Conservation (phyloP, 345 rosid species). For the Syzygium oleosum region DNA sequence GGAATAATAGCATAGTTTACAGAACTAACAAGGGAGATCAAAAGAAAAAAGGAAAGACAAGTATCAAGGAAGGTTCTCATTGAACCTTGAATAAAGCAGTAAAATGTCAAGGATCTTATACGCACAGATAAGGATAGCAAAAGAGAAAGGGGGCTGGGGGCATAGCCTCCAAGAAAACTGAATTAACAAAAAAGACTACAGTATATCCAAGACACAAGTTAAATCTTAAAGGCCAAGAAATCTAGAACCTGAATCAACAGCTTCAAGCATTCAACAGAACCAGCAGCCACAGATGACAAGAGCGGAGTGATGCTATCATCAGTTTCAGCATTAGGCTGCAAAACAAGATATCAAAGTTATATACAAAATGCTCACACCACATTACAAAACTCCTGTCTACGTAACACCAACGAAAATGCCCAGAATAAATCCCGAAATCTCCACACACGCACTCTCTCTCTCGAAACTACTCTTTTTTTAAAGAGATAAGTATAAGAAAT, state of each 20-base stretch:
- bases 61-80: background rate
- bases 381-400: background rate
- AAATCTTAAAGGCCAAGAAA: slow-evolving; percentile 3
- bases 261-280: slow-evolving; percentile 68
- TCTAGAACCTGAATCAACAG: slow-evolving; percentile 59
- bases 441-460: background rate
- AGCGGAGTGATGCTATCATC: slow-evolving; percentile 81
- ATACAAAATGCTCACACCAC: background rate
- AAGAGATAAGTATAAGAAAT: background rate
- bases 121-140: background rate
- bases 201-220: background rate
- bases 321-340: slow-evolving; percentile 87
- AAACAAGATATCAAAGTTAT: slow-evolving; percentile 1
- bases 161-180: too few species aligned
- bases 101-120: background rate
- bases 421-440: background rate
- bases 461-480: background rate
- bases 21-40: background rate
- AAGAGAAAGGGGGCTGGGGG: background rate
- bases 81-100: background rate
- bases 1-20: background rate
- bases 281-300: slow-evolving; percentile 88
- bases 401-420: background rate
- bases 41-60: background rate
- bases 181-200: background rate